Evolutionary conservation across 805 yeast species (phyloP), one percentile per base, ranked within the genome.

Genomic region (Saccharomycopsis vini): DNA sequence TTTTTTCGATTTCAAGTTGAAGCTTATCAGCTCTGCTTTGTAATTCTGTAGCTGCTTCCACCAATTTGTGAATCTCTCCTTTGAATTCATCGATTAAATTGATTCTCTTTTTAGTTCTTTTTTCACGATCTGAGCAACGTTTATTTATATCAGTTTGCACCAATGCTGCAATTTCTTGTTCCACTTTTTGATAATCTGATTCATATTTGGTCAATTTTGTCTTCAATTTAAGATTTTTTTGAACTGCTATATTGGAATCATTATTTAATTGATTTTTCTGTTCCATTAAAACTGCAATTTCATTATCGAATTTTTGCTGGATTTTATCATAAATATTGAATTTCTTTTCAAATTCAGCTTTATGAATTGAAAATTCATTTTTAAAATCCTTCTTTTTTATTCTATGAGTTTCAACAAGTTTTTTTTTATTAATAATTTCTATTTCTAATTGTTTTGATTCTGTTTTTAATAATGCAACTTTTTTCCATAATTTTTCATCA

Each of bases 401-500:
- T 34, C 16, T 21, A 21, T 29, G 10, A 18, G 13, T 5, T 12
- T 21, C 32, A 13, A 29, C 12, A 10, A 29, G 28, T 29, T 40
- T 22, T 19, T 46, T 43, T 31, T 37, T 40, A 29, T 34, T 33
- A 18, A 26, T 19, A 13, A 34, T 35, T 24, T 40, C 41, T 10
- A 43, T 45, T 12, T 46, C 46, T 13, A 45, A 23, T 19, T 42
- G 34, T 23, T 45, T 31, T 19, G 39, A 29, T 29, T 46, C 62
- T 35, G 66, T 71, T 34, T 75, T 68, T 47, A 78, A 57, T 33
- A 75, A 69, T 35, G 70, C 71, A 7, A 75, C 68, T 51, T 73
- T 73, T 34, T 73, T 66, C 40, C 72, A 65, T 34, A 65, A 73
- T 48, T 81, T 71, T 45, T 72, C 78, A 54, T 79, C 87, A 47